Evolutionary conservation across 768 basidiomycete genomes (phyloP).

Genomic region (Pholiota molesta): DNA sequence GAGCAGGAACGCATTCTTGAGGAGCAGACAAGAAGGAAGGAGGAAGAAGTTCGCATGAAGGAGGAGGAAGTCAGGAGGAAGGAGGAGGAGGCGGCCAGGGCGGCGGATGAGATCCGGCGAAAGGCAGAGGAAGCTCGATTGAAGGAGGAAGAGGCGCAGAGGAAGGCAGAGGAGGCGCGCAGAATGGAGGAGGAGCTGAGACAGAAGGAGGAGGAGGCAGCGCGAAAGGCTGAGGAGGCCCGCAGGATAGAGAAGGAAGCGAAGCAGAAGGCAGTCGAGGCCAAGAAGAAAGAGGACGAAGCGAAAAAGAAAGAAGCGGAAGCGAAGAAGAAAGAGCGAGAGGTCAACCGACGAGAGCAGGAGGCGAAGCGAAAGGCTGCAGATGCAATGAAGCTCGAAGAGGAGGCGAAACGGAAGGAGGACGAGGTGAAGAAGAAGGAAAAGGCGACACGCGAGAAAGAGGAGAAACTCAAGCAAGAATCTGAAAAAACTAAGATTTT

Average conservation of each 20-base stretch:
- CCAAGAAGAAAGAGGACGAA: conserved; percentile 22
- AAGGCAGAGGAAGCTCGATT: conserved; percentile 23
- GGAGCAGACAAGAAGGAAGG: conserved; percentile 8
- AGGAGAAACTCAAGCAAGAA: conserved; percentile 26
- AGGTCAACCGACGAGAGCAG: conserved; percentile 26
- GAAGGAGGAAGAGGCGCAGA: conserved; percentile 21
- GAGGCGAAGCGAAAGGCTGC: conserved; percentile 28
- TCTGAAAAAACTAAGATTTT: conserved; percentile 31
- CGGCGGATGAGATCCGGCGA: conserved; percentile 7
- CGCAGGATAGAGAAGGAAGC: conserved; percentile 18
- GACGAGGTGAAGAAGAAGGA: conserved; percentile 30
- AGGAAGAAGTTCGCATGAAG: conserved; percentile 14
- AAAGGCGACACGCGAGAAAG: conserved; percentile 22
- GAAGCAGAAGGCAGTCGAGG: conserved; percentile 24
- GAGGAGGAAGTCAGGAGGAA: conserved; percentile 11
- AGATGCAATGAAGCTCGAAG: conserved; percentile 23
- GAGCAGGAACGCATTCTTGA: conserved; percentile 15
- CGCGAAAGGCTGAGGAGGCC: conserved; percentile 22
- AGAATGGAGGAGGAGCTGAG: conserved; percentile 21
- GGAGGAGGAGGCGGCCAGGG: conserved; percentile 7
- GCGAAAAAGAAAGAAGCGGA: conserved; percentile 18
- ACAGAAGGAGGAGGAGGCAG: conserved; percentile 20
- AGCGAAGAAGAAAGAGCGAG: conserved; percentile 23
- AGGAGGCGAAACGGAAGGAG: conserved; percentile 27
- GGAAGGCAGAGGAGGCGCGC: conserved; percentile 11